These are phyloP conservation scores for Populus hybrid DNA, from an alignment of 441 rosid genomes.

Conservation along the genomic window DNA sequence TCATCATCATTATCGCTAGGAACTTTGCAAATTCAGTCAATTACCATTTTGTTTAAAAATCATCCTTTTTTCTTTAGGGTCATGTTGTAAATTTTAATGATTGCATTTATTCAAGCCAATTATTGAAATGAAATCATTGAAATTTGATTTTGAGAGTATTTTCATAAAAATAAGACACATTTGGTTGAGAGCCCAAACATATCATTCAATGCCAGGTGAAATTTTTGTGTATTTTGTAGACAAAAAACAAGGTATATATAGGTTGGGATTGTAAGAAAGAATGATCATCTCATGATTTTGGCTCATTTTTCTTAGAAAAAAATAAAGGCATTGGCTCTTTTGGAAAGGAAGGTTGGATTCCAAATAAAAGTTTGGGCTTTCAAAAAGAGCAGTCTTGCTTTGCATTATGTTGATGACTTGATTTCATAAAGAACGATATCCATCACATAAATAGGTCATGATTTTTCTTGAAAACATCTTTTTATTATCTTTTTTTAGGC, in stretches of 20 bases:
- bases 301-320: no score
- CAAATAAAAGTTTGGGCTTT: no score
- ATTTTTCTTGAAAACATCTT: no score
- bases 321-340: no score
- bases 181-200: background rate
- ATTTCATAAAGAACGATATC: background rate
- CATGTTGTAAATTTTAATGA: background rate
- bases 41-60: background rate
- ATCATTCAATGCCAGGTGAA: no score
- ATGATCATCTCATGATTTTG: no score
- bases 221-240: background rate
- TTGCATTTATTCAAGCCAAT: no score
- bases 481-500: background rate
- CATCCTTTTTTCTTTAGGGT: background rate
- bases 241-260: background rate
- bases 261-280: background rate
- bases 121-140: no score
- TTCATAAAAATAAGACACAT: no score
- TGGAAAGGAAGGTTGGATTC: no score
- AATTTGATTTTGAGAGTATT: no score
- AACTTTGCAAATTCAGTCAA: background rate
- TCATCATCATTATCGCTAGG: no score
- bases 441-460: background rate
- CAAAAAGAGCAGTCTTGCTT: background rate
- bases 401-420: background rate